Base-by-base conservation (phyloP, 441 rosid species). In the Viola pubescens region DNA sequence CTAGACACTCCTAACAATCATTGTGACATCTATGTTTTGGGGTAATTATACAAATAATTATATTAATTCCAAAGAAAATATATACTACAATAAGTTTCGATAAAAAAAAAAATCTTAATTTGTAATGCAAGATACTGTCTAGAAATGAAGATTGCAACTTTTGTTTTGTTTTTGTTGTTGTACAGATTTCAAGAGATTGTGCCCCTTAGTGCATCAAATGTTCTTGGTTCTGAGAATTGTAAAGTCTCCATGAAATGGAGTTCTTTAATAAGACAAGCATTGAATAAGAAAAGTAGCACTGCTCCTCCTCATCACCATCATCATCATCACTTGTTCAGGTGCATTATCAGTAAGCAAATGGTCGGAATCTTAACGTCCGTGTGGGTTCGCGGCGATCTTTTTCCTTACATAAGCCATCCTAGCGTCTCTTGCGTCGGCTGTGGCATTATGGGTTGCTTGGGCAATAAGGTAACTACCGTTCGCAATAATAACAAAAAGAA, bases 151-250 rank as follows among this genome's bases (percentile, higher is more conserved):
- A 40, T 11, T 13, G 9, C 37, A 4, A 52, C 51, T 50, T 4
- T 43, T 5, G 5, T 2, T 9, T 0, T 14, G 37, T 53, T 14
- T 12, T 12, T 1, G 51, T 26, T 14, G 55, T 0, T 26, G 37
- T 16, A 37, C 67, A 87, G 97, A 78, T 88, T 90, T 76, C 97
- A 90, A 79, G 97, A 90, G 62, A 64, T 88, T 16, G 97, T 90
- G 69, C 97, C 95, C 12, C 84, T 90, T 44, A 75, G 72, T 48
- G 76, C 97, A 5, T 76, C 84, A 5, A 85, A 79, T 68, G 91
- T 90, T 14, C 65, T 88, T 54, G 95, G 91, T 52, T 73, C 82
- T 5, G 91, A 80, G 9, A 84, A 84, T 63, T 57, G 61, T 46
- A 80, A 77, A 54, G 70, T 80, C 42, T 71, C 82, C 5, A 52